Evolutionary conservation across 2,329 filamentous ascomycete genomes (phyloP), one percentile per base, ranked within the genome.

Genomic region (Arthrobotrys megalospora): DNA sequence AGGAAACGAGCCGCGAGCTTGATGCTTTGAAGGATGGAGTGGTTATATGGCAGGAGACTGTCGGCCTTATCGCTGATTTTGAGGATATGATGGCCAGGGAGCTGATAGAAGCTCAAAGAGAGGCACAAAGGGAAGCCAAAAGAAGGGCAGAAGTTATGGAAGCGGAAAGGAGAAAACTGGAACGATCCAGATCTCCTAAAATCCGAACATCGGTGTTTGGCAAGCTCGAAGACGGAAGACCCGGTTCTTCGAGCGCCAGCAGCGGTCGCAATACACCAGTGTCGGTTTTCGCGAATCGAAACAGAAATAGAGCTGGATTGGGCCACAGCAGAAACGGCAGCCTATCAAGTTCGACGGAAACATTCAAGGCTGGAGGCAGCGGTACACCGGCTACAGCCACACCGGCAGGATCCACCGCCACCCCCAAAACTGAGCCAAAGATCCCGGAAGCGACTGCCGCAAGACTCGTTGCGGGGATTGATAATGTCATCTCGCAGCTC

Each of bases 1-100:
- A 84, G 7, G 86, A 88, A 19, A 88, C 91, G 0, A 87, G 90
- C 34, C 86, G 86, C 50, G 92, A 94, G 79, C 87, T 87, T n/a
- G 84, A 86, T 3, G 92, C 92, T 0, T 86, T 94, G 10, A 88
- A 91, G 28, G 89, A 92, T 79, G 92, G 92, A 0, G 88, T 87
- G 0, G 84, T 86, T 7, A 84, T 93, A 8, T 95, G 92, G 92
- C 86, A 88, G 45, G 88, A 90, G 11, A 88, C 88, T 0, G 86
- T 91, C 1, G 84, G 85, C 12, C 84, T 89, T 7, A 88, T 94
- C 0, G 86, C 87, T 1, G 87, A 87, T 24, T 93, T 93, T 80
- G 92, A 94, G 83, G 85, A 87, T 7, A 87, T 85, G 24, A 84
- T 93, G 16, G 86, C 88, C 12, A 84, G 84, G 24, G 85, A 89